Evolutionary conservation across 1,284 basidiomycete genomes (phyloP).

Genomic region (Apiotrichum gracile): DNA sequence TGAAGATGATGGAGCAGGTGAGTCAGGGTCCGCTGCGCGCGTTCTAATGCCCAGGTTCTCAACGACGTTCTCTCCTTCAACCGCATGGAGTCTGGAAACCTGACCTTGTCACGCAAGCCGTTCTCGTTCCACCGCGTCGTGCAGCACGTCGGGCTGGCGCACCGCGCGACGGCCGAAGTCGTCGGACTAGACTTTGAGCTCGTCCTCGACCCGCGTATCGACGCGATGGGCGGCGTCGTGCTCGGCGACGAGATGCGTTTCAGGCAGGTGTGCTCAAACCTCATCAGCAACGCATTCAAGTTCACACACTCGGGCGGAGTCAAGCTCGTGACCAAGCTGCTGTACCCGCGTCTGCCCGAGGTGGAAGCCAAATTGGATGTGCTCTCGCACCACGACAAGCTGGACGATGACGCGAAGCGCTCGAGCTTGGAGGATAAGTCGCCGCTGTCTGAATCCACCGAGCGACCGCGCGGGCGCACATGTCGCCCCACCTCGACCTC

Average conservation of each 20-base stretch:
- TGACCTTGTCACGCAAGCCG: constrained; percentile 51
- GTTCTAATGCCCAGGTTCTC: constrained; percentile 40
- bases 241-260: constrained; percentile 60
- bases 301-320: constrained; percentile 64
- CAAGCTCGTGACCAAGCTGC: constrained; percentile 41
- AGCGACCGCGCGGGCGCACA: too few species aligned
- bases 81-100: constrained; percentile 48
- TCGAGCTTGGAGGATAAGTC: too few species aligned
- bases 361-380: not conserved
- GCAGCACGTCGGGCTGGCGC: constrained; percentile 68
- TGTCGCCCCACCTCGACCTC: not conserved
- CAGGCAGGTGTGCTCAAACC: constrained; percentile 61
- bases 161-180: constrained; percentile 67
- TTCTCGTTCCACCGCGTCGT: constrained; percentile 79
- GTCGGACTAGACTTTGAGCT: constrained; percentile 46
- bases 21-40: not conserved
- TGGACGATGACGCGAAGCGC: not conserved
- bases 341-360: constrained; percentile 24
- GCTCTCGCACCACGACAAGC: not conserved
- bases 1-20: constrained; percentile 62
- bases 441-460: too few species aligned
- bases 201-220: not conserved
- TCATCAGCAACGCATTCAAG: constrained; percentile 50
- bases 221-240: constrained; percentile 50
- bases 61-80: constrained; percentile 67